These are phyloP conservation scores for Atalantia buxifolia DNA, from an alignment of 345 rosid species.

Conservation along the genomic window DNA sequence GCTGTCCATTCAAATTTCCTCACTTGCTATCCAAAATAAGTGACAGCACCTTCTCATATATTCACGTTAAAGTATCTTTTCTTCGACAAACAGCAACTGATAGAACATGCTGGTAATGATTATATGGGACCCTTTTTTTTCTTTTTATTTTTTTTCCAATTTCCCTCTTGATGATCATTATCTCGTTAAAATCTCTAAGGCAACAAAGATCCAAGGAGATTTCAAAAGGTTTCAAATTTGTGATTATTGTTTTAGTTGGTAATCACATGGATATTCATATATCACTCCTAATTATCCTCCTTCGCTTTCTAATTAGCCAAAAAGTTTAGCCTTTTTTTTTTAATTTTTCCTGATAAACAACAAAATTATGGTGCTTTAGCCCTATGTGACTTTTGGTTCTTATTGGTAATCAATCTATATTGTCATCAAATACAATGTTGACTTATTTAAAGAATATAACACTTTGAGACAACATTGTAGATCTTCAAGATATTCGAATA, in stretches of 20 bases:
- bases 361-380: conserved; percentile 12
- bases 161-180: not conserved
- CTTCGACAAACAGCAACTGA: conserved; percentile 24
- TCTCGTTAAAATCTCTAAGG: conserved; percentile 20
- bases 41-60: conserved; percentile 10
- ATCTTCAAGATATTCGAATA: not conserved
- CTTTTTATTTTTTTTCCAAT: not conserved
- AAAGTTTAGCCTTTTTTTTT: conserved; percentile 15
- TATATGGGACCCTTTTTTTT: conserved; percentile 33
- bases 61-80: conserved; percentile 35
- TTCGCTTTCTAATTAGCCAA: conserved; percentile 23
- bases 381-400: conserved; percentile 9
- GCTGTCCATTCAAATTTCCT: conserved; percentile 28
- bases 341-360: conserved; percentile 15
- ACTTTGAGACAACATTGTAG: not conserved
- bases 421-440: conserved; percentile 3
- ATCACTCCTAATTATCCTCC: conserved; percentile 14
- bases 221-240: conserved; percentile 26
- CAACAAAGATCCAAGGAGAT: conserved; percentile 14
- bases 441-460: not conserved
- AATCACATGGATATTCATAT: conserved; percentile 14
- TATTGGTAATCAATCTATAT: not conserved
- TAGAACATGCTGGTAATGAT: conserved; percentile 45
- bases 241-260: conserved; percentile 21
- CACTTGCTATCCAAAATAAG: conserved; percentile 19